Percentiles rank a stretch among this genome's conserved stretches.
Evolutionary conservation across 2,329 filamentous ascomycete genomes (phyloP).

Genomic region (Pyrenochaeta sp.): DNA sequence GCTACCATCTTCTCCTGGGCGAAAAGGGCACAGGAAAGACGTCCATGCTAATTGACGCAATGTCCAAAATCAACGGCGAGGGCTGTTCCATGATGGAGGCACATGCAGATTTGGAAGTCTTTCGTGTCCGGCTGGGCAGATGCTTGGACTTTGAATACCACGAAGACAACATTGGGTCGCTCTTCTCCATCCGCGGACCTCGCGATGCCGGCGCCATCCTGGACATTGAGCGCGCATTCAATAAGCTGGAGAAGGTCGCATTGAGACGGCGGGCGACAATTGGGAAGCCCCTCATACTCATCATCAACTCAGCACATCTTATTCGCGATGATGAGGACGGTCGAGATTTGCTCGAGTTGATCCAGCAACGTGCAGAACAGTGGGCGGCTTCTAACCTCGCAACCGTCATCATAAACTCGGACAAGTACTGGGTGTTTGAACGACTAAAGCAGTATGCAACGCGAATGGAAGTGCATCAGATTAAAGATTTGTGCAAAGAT

Average conservation of each 20-base stretch:
- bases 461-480: constrained; percentile 90
- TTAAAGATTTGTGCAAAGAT: constrained; percentile 81
- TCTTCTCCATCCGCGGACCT: constrained; percentile 93
- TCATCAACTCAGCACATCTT: constrained; percentile 93
- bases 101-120: constrained; percentile 93
- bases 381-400: constrained; percentile 94
- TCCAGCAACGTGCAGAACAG: constrained; percentile 94
- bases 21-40: constrained; percentile 98
- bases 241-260: constrained; percentile 97
- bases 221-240: constrained; percentile 95
- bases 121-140: constrained; percentile 90
- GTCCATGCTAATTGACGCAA: constrained; percentile 94
- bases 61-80: constrained; percentile 90
- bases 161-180: constrained; percentile 95
- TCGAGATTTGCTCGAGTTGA: constrained; percentile 89
- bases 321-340: constrained; percentile 91
- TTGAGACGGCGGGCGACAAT: constrained; percentile 70
- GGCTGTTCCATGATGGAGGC: constrained; percentile 96
- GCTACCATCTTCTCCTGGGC: constrained; percentile 90
- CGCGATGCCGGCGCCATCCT: constrained; percentile 90
- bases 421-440: constrained; percentile 99
- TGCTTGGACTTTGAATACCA: constrained; percentile 96
- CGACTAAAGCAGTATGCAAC: constrained; percentile 90
- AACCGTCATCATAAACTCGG: constrained; percentile 92
- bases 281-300: constrained; percentile 80